Base-by-base conservation (phyloP, 768 basidiomycete genomes). In the Suillus placidus region DNA sequence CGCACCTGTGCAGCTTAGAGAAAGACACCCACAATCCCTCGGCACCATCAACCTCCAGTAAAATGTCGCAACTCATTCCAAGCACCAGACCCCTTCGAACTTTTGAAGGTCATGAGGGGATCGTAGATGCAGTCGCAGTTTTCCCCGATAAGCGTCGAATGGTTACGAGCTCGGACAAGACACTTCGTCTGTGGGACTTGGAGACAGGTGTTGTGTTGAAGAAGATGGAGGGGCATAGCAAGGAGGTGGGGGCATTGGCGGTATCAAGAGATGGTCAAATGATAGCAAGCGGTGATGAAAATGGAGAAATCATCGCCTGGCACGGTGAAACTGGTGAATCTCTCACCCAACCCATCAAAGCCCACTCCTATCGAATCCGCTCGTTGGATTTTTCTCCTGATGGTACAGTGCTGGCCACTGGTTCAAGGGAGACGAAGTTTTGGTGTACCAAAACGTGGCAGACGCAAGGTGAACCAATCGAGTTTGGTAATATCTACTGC, bases 381-480 rank as follows among this genome's bases (percentile, higher is more conserved):
- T 12, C 20, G 0, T n/a, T n/a, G 9, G 45, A 47, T n/a, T 47
- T 47, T 23, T 47, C 47, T 43, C 18, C 42, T 6, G 42, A 43
- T 43, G 42, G 42, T 9, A 3, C 18, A 5, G 40, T 42, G 14
- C 40, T 42, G 40, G 40, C 14, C 92, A 72, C 18, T 8, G 42
- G 16, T 42, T 16, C 14, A 16, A 16, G 5, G 14, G 16, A 16
- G 40, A 4, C 2, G 14, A 42, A 42, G 40, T 42, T 42, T 42
- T 42, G 40, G 40, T 42, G 40, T 42, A 42, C 40, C 16, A 16
- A 42, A 42, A 42, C 40, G 14, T 42, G 40, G 40, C 16, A 42
- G 40, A 42, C 16, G 14, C 40, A 42, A 16, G 40, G 40, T 26
- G 26, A 1, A 26, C 26, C 26, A 26, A 26, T 26, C 26, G 1